phyloP scores from a whole-genome alignment of 2,329 filamentous ascomycete genomes.

The Paecilomyces niveus region DNA sequence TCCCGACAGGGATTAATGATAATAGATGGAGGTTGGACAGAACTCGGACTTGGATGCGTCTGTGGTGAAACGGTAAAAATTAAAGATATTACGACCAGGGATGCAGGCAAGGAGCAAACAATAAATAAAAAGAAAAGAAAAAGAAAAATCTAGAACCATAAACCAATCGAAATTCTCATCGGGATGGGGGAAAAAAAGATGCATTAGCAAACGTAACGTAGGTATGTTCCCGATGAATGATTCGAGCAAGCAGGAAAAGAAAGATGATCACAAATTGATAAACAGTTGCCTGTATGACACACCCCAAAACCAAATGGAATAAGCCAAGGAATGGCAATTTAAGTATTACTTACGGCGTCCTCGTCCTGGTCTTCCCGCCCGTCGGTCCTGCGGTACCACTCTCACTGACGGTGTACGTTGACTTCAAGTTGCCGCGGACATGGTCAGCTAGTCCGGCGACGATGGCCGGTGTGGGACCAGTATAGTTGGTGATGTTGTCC shows the following conservation, averaged over 20 bases:
- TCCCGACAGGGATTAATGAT: background rate
- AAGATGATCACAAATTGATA: background rate
- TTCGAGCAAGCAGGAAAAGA: background rate
- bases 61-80: background rate
- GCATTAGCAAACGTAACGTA: background rate
- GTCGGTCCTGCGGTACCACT: constrained; percentile 60
- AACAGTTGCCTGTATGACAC: background rate
- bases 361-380: constrained; percentile 45
- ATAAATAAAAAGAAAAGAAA: no score
- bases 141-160: no score
- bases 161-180: no score
- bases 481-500: constrained; percentile 45
- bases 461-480: constrained; percentile 53
- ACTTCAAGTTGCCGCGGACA: constrained; percentile 47
- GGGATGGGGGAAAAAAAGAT: no score
- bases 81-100: no score
- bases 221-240: background rate
- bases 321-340: background rate
- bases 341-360: constrained; percentile 41
- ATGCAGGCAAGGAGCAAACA: no score
- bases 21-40: background rate
- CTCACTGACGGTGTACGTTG: constrained; percentile 53
- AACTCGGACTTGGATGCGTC: background rate
- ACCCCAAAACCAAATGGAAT: background rate
- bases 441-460: constrained; percentile 51